phyloP scores from a whole-genome alignment of 2,329 filamentous ascomycete genomes.

The Hymenoscyphus repandus region DNA sequence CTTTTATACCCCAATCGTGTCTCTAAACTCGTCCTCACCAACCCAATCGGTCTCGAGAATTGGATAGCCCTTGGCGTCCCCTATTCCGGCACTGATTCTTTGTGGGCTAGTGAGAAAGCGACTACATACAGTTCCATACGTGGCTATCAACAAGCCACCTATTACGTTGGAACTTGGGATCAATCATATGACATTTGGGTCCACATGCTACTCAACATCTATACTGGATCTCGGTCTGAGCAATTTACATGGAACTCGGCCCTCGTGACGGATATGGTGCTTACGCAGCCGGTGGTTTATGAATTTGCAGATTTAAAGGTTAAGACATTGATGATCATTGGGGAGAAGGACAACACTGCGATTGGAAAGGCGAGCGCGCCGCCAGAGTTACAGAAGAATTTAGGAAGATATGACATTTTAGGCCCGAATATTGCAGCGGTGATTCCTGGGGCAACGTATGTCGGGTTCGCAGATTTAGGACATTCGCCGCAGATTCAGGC shows the following conservation, averaged over 20 bases:
- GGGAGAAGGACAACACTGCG: conserved; percentile 48
- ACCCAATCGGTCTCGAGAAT: conserved; percentile 36
- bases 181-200: conserved; percentile 49
- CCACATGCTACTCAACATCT: conserved; percentile 48
- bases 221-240: conserved; percentile 39
- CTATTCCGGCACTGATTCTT: conserved; percentile 39
- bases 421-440: conserved; percentile 40
- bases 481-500: conserved; percentile 50
- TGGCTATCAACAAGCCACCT: conserved; percentile 42
- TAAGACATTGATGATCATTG: conserved; percentile 44
- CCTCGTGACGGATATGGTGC: conserved; percentile 48
- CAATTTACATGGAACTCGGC: conserved; percentile 44
- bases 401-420: conserved; percentile 46
- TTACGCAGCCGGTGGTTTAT: conserved; percentile 46
- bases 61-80: conserved; percentile 40
- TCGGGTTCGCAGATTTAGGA: conserved; percentile 44
- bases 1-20: conserved; percentile 44
- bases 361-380: conserved; percentile 47
- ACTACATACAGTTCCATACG: conserved; percentile 41
- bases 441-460: conserved; percentile 40
- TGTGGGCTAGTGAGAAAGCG: conserved; percentile 34
- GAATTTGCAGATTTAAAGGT: conserved; percentile 43
- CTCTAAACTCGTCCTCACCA: conserved; percentile 42
- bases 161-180: conserved; percentile 45
- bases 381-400: conserved; percentile 36